A percentile compares a stretch with the other conserved stretches of the same genome.
Conservation (phyloP, 2,329 filamentous ascomycete genomes). For the Hypoxylon sp. region DNA sequence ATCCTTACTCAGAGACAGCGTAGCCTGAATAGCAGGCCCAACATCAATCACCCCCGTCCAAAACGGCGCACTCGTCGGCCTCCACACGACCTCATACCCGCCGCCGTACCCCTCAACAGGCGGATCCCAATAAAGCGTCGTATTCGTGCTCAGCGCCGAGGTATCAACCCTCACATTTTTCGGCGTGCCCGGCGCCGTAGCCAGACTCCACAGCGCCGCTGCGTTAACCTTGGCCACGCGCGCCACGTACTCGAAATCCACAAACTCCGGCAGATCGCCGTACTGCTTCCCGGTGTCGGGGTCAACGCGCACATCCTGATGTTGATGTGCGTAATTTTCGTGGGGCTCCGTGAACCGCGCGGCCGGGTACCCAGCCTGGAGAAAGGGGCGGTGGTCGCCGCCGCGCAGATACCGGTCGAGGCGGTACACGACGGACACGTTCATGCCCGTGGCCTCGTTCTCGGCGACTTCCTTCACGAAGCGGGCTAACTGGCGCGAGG, state of each 20-base stretch:
- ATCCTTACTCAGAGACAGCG: constrained; percentile 68
- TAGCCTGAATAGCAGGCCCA: constrained; percentile 62
- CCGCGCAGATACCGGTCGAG: constrained; percentile 70
- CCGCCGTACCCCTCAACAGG: constrained; percentile 55
- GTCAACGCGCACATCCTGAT: constrained; percentile 65
- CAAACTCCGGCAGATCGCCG: constrained; percentile 69
- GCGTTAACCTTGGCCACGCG: constrained; percentile 69
- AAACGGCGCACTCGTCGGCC: constrained; percentile 64
- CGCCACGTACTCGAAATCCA: constrained; percentile 69
- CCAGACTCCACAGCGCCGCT: constrained; percentile 68
- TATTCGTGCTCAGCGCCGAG: constrained; percentile 63
- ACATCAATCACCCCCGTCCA: constrained; percentile 66
- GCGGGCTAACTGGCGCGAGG: constrained; percentile 68
- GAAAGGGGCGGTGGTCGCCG: constrained; percentile 70
- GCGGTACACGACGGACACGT: constrained; percentile 69
- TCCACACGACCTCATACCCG: constrained; percentile 70
- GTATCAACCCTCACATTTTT: constrained; percentile 66
- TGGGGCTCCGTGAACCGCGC: constrained; percentile 71
- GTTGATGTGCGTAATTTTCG: constrained; percentile 71
- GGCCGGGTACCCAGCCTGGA: constrained; percentile 68
- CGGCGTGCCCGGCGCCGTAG: constrained; percentile 65
- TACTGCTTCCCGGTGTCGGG: constrained; percentile 64
- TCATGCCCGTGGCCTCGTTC: constrained; percentile 67
- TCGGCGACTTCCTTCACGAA: constrained; percentile 69
- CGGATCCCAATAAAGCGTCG: constrained; percentile 64